Evolutionary conservation across 495 filamentous ascomycete genomes (phyloP).

Genomic region (Trichoderma asperelloides): DNA sequence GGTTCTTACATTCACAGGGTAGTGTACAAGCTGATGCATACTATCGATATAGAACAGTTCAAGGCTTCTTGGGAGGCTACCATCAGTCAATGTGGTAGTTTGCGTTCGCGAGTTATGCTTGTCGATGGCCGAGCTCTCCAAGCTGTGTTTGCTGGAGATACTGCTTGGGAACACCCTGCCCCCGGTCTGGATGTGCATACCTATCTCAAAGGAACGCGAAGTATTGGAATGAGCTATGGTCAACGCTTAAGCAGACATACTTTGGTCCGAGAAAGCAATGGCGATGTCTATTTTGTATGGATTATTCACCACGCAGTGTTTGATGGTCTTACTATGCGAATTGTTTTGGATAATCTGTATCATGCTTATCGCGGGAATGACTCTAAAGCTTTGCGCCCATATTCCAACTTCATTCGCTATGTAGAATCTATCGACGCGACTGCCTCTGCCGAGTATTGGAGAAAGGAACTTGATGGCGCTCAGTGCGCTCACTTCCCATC

Average conservation of each 20-base stretch:
- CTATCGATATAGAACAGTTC: conserved; percentile 35
- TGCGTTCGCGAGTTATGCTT: conserved; percentile 44
- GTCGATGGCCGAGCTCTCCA: conserved; percentile 15
- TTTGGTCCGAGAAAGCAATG: conserved; percentile 5
- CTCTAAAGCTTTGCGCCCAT: background rate
- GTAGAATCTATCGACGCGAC: background rate
- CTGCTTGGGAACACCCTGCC: background rate
- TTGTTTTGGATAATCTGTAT: conserved; percentile 1
- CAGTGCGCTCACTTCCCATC: background rate
- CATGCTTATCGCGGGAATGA: background rate
- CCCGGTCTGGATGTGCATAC: background rate
- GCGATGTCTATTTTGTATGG: conserved; percentile 13
- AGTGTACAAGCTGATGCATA: conserved; percentile 31
- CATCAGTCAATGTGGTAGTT: conserved; percentile 47
- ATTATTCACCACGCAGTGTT: conserved; percentile 5
- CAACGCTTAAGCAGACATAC: conserved; percentile 4
- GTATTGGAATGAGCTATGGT: conserved; percentile 8
- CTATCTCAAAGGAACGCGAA: background rate
- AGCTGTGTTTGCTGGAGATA: conserved; percentile 15
- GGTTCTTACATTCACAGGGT: conserved; percentile 34
- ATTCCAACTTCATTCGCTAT: conserved; percentile 9
- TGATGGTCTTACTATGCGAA: conserved; percentile 2
- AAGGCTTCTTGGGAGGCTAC: conserved; percentile 42
- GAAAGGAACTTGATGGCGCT: background rate
- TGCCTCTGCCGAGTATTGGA: conserved; percentile 3